phyloP scores from a whole-genome alignment of 495 filamentous ascomycete genomes.

The Sabuloglossum arenarium region DNA sequence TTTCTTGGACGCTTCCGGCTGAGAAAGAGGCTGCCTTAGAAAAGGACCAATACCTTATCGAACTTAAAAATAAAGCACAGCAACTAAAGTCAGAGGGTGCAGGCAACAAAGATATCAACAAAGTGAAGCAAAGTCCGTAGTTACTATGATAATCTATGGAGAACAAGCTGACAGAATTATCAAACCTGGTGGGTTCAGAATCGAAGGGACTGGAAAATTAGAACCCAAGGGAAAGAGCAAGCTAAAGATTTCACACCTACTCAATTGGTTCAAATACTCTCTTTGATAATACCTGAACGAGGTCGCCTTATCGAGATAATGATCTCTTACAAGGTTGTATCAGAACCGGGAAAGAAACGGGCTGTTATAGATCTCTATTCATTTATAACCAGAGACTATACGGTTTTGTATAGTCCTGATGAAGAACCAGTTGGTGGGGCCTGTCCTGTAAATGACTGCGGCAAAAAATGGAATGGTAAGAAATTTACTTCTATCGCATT shows the following conservation, averaged over 20 bases:
- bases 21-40: slow-evolving; percentile 1
- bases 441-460: background rate
- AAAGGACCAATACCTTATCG: background rate
- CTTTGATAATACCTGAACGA: background rate
- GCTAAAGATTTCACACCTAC: background rate
- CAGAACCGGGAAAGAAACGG: background rate
- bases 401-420: background rate
- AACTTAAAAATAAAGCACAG: background rate
- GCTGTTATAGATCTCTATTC: background rate
- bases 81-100: background rate
- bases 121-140: background rate
- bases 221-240: background rate
- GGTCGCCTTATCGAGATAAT: background rate
- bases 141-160: background rate
- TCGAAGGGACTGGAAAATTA: slow-evolving; percentile 3
- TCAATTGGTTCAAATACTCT: background rate
- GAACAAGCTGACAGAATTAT: background rate
- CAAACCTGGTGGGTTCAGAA: background rate
- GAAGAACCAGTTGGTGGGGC: background rate
- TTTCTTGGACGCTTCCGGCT: slow-evolving; percentile 1
- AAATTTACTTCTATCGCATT: background rate
- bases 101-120: background rate
- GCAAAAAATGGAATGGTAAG: background rate
- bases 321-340: background rate
- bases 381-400: background rate